phyloP scores from a whole-genome alignment of 2,329 filamentous ascomycete genomes.

The Sporothrix variecibatus region DNA sequence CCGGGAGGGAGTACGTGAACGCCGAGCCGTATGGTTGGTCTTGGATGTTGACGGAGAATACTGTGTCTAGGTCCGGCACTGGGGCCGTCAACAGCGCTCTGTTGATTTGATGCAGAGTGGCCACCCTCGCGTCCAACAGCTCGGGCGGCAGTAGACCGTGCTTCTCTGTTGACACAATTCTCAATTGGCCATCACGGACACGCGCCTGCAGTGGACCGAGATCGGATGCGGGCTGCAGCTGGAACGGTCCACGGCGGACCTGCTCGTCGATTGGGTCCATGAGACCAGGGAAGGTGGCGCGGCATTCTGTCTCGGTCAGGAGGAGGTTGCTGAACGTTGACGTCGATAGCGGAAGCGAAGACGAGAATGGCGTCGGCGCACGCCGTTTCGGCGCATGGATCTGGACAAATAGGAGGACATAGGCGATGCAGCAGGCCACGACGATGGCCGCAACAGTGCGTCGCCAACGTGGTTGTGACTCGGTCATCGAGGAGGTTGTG shows the following conservation, averaged over 20 bases:
- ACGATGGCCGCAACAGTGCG: neutral
- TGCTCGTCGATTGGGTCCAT: constrained; percentile 44
- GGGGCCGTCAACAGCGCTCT: constrained; percentile 49
- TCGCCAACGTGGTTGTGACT: neutral
- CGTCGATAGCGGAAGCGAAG: neutral
- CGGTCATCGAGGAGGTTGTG: neutral
- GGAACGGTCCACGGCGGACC: constrained; percentile 42
- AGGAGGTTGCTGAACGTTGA: neutral
- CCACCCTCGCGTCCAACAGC: constrained; percentile 48
- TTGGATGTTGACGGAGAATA: constrained; percentile 55
- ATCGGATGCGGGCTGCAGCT: constrained; percentile 36
- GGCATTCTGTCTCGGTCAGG: constrained; percentile 40
- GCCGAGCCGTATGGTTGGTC: constrained; percentile 48
- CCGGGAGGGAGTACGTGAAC: constrained; percentile 50
- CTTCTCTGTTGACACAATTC: neutral
- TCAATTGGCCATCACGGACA: constrained; percentile 42
- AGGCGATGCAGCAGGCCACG: neutral
- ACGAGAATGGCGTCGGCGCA: neutral
- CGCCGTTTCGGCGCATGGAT: neutral
- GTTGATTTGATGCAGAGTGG: constrained; percentile 55
- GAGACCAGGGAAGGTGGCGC: constrained; percentile 42
- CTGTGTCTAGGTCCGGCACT: constrained; percentile 46
- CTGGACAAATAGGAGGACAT: constrained; percentile 9
- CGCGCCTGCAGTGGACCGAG: constrained; percentile 41
- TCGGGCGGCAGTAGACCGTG: constrained; percentile 41